These are phyloP conservation scores for Lavandula angustifolia DNA, from an alignment of 257 asterid genomes.

Conservation along the genomic window DNA sequence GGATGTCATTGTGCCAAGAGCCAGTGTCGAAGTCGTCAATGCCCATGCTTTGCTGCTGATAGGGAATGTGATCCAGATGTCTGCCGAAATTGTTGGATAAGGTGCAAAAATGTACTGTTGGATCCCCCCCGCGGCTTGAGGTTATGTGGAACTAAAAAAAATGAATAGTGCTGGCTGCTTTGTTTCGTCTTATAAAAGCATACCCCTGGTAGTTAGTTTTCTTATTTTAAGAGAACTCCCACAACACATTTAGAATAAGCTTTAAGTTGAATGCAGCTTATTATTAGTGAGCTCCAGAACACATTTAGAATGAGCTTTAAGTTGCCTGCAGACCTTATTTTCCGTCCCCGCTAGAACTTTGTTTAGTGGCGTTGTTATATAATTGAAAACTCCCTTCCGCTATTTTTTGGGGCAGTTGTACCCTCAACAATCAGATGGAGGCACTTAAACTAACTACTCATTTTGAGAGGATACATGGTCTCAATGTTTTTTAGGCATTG, in stretches of 20 bases:
- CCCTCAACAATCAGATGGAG: not conserved
- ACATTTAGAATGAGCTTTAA: not conserved
- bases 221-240: not conserved
- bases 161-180: conserved; percentile 6
- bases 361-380: not conserved
- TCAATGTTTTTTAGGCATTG: conserved; percentile 9
- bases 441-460: conserved; percentile 2
- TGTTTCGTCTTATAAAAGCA: conserved; percentile 8
- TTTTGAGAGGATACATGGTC: not conserved
- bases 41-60: conserved; percentile 96
- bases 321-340: not conserved
- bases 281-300: not conserved
- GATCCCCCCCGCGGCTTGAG: conserved; percentile 30
- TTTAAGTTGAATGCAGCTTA: not conserved
- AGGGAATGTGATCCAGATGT: conserved; percentile 98
- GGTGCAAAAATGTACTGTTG: conserved; percentile 49
- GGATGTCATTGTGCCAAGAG: conserved; percentile 99
- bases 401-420: conserved; percentile 13
- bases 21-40: conserved; percentile 98
- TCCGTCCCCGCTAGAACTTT: conserved; percentile 4
- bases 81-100: conserved; percentile 96
- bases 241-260: not conserved
- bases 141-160: conserved; percentile 16
- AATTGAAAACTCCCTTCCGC: not conserved
- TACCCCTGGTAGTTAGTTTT: not conserved